phyloP scores from a whole-genome alignment of 768 basidiomycete species.

The Leccinum incarnatum region DNA sequence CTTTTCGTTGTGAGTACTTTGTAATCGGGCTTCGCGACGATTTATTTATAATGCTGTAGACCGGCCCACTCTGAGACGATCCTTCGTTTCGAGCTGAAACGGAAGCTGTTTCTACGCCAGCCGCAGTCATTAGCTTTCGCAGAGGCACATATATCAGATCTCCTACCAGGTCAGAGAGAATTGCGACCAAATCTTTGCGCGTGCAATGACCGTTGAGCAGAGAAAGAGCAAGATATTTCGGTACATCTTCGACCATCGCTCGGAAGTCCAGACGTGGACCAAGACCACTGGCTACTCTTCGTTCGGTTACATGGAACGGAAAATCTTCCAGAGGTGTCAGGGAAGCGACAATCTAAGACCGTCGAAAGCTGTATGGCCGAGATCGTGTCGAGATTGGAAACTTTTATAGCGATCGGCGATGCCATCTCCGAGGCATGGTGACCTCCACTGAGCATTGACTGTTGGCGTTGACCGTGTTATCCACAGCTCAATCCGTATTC shows the following conservation, averaged over 20 bases:
- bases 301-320: constrained; percentile 17
- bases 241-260: constrained; percentile 16
- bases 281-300: constrained; percentile 19
- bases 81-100: constrained; percentile 27
- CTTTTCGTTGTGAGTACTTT: constrained; percentile 18
- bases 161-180: constrained; percentile 10
- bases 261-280: background rate
- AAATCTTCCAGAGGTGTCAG: background rate
- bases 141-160: constrained; percentile 16
- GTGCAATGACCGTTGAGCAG: constrained; percentile 4
- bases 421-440: constrained; percentile 19
- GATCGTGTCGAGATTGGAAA: constrained; percentile 24
- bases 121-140: constrained; percentile 14
- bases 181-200: background rate
- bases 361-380: constrained; percentile 19
- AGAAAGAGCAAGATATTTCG: constrained; percentile 8
- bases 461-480: background rate
- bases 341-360: constrained; percentile 1
- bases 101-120: constrained; percentile 7
- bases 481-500: constrained; percentile 26
- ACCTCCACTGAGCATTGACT: background rate
- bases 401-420: constrained; percentile 24
- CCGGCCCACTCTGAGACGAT: constrained; percentile 14
- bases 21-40: background rate
- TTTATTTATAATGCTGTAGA: constrained; percentile 1